Evolutionary conservation across 768 basidiomycete species (phyloP), one percentile per base, ranked within the genome.

Genomic region (Pulveroboletus sp.): DNA sequence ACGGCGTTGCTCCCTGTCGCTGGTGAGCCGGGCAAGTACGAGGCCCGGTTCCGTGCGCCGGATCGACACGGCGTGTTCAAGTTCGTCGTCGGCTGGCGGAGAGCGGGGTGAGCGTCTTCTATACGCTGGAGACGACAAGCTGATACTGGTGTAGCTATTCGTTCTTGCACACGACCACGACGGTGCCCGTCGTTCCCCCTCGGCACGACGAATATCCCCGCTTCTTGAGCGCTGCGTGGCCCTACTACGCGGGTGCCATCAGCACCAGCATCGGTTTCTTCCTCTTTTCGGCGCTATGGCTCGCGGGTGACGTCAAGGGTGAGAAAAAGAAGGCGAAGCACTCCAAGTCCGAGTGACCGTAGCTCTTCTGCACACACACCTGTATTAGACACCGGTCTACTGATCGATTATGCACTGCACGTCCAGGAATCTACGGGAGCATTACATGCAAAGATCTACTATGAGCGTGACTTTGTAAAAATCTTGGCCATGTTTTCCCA

Each of bases 31-130:
- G 86, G 86, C 20, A 74, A 78, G 57, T 97, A 93, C 72, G 77
- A 81, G 13, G 80, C 83, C n/a, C 80, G 80, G 13, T 95, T 99
- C 83, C 83, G 82, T 35, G 85, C 83, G 2, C 96, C 96, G 7
- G 95, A 98, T 69, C 77, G 94, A 45, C 96, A 99, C 64, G 96
- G 96, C 20, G 96, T 99, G 14, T 99, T 95, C 80, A 98, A 97
- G 65, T 94, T 98, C 63, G 76, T 92, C n/a, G 70, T 96, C 37
- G 81, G 94, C 68, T 83, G 92, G 73, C 90, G 89, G 64, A 84
- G 96, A 54, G 84, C 84, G 66, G 94, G 94, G 84, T 92, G 56
- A 63, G 84, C 63, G 0, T 24, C 20, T 11, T 12, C 45, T 30
- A 57, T 41, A 4, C 32, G 11, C 11, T 60, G 14, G 40, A 6